Evolutionary conservation across 371 early-diverging fungal species (phyloP).

Genomic region (Capillidium rhysosporum): DNA sequence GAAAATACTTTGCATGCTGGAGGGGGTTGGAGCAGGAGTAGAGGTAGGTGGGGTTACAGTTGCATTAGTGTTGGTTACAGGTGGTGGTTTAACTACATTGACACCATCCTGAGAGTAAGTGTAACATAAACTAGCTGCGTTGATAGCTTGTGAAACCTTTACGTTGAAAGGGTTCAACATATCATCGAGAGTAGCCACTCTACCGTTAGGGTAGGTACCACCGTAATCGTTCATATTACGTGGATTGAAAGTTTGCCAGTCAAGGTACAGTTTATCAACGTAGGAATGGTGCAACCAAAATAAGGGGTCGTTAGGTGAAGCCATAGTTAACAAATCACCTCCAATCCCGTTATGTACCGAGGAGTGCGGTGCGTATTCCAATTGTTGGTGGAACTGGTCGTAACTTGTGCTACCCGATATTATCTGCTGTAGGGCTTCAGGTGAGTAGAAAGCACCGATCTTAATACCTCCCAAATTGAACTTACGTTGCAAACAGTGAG

Average conservation of each 20-base stretch:
- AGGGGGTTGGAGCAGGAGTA: neutral
- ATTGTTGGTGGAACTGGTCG: constrained; percentile 13
- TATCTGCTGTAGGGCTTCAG: constrained; percentile 10
- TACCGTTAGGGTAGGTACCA: neutral
- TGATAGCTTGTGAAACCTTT: neutral
- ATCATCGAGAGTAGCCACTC: neutral
- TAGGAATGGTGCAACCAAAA: constrained; percentile 4
- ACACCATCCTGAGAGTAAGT: neutral
- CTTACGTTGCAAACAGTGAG: neutral
- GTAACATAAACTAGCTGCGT: neutral
- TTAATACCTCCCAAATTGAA: constrained; percentile 5
- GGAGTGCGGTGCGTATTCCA: constrained; percentile 24
- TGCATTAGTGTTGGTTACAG: neutral
- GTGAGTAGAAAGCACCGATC: constrained; percentile 14
- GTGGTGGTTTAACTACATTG: neutral
- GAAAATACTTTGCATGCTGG: neutral
- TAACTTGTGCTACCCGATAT: constrained; percentile 11
- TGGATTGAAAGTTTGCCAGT: neutral
- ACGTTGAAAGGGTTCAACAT: neutral
- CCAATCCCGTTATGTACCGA: constrained; percentile 22
- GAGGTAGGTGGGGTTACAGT: neutral
- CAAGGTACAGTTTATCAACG: neutral
- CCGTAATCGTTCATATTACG: neutral
- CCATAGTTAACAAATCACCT: constrained; percentile 20
- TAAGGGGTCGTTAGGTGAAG: constrained; percentile 3